Percentiles rank a stretch among this genome's conserved stretches.
Evolutionary conservation across 345 rosid genomes (phyloP).

Genomic region (Zanthoxylum bungeanum): DNA sequence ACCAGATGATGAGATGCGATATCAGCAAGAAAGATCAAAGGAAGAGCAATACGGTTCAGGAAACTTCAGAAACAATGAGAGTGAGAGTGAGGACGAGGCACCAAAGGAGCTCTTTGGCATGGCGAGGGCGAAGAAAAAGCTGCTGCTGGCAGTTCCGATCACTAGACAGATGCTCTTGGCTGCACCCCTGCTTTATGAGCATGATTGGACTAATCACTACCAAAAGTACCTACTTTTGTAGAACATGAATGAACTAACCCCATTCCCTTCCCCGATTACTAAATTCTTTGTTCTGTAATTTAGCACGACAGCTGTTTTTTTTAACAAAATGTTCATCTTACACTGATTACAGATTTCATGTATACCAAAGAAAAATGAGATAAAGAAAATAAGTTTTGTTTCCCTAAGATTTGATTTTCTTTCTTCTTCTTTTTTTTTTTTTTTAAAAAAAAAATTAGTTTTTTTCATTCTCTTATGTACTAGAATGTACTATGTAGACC

Average conservation of each 20-base stretch:
- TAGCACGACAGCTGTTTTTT: neutral
- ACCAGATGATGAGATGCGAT: constrained; percentile 40
- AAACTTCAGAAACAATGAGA: constrained; percentile 64
- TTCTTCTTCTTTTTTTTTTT: too few species aligned
- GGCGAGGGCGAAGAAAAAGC: constrained; percentile 87
- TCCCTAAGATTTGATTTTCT: neutral
- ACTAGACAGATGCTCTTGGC: constrained; percentile 9
- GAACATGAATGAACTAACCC: neutral
- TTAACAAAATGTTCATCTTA: neutral
- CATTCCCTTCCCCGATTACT: too few species aligned
- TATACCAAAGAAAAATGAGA: neutral
- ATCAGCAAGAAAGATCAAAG: constrained; percentile 41
- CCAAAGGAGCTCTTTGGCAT: constrained; percentile 94
- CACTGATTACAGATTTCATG: neutral
- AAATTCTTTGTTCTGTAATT: neutral
- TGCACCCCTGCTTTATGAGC: too few species aligned
- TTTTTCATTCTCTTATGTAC: neutral
- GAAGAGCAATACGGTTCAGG: constrained; percentile 42
- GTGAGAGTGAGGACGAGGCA: constrained; percentile 91
- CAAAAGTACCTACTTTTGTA: neutral
- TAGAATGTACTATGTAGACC: neutral
- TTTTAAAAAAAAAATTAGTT: too few species aligned
- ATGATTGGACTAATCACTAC: neutral
- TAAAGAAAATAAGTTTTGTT: neutral
- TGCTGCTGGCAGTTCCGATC: constrained; percentile 17